Evolutionary conservation across 345 rosid species (phyloP).

Genomic region (Firmiana major): DNA sequence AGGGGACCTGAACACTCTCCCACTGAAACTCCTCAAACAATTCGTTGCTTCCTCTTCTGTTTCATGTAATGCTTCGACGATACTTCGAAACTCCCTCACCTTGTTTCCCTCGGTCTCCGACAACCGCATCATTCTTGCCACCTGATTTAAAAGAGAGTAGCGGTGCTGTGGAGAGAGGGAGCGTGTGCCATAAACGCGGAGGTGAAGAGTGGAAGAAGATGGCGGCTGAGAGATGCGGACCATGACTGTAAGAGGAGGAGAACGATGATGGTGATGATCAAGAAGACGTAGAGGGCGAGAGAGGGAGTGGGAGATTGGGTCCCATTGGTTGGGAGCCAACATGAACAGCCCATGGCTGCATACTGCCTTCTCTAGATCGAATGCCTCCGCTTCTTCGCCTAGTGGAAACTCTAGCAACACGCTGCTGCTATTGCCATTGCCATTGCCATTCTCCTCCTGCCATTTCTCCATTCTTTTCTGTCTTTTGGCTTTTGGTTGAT

Average conservation of each 20-base stretch:
- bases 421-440: background rate
- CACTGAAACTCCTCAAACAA: slow-evolving; percentile 26
- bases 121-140: slow-evolving; percentile 47
- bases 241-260: slow-evolving; percentile 6
- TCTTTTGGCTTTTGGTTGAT: background rate
- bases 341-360: slow-evolving; percentile 61
- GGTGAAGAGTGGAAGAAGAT: slow-evolving; percentile 22
- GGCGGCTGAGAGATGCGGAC: slow-evolving; percentile 39
- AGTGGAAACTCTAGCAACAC: slow-evolving; percentile 12
- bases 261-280: background rate
- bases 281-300: slow-evolving; percentile 41
- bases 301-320: slow-evolving; percentile 35
- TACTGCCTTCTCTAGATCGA: slow-evolving; percentile 42
- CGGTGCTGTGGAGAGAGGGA: slow-evolving; percentile 26
- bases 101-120: slow-evolving; percentile 32
- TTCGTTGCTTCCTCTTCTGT: background rate
- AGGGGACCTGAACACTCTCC: slow-evolving; percentile 60
- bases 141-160: slow-evolving; percentile 32
- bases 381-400: slow-evolving; percentile 8
- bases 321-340: slow-evolving; percentile 53
- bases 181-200: slow-evolving; percentile 24
- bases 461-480: background rate
- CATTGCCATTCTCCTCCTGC: background rate
- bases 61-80: slow-evolving; percentile 11
- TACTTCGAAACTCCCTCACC: slow-evolving; percentile 27